phyloP scores from a whole-genome alignment of 2,329 filamentous ascomycete species.

The Fusarium nisikadoi region DNA sequence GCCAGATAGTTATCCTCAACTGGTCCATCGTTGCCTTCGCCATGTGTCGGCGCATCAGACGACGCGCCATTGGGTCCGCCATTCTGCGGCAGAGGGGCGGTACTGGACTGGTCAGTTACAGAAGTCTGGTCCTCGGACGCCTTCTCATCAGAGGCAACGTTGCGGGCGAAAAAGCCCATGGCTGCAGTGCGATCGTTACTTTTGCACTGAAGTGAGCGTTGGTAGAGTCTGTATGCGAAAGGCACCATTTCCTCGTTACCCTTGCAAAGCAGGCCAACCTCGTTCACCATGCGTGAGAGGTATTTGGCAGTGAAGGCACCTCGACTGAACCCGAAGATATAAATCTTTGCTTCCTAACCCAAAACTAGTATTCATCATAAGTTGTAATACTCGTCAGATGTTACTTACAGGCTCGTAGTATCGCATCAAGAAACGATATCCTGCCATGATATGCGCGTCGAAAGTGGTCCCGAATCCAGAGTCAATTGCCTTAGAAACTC shows the following conservation, averaged over 20 bases:
- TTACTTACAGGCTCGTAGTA: constrained; percentile 56
- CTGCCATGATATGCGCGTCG: constrained; percentile 61
- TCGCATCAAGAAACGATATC: constrained; percentile 65
- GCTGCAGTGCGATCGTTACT: constrained; percentile 43
- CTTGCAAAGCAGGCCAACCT: constrained; percentile 59
- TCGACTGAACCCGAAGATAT: constrained; percentile 65
- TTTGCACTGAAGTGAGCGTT: constrained; percentile 51
- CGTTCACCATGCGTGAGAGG: constrained; percentile 61
- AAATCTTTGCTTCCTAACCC: constrained; percentile 58
- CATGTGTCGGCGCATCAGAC: too few relatives aligned
- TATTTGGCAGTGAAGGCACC: constrained; percentile 64
- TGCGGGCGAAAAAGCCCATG: neutral
- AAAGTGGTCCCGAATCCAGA: constrained; percentile 59
- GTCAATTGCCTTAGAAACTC: constrained; percentile 53
- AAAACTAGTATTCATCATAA: neutral
- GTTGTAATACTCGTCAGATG: accelerated
- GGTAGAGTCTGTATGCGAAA: constrained; percentile 59
- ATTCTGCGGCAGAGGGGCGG: neutral
- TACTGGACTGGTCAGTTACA: neutral
- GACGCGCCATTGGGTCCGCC: neutral
- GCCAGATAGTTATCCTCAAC: neutral
- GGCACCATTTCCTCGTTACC: constrained; percentile 65
- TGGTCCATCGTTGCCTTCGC: too few relatives aligned
- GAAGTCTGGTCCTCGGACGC: neutral
- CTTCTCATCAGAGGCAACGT: neutral